These are phyloP conservation scores for Epichloe elymi DNA, from an alignment of 2,329 filamentous ascomycete genomes.

Conservation along the genomic window DNA sequence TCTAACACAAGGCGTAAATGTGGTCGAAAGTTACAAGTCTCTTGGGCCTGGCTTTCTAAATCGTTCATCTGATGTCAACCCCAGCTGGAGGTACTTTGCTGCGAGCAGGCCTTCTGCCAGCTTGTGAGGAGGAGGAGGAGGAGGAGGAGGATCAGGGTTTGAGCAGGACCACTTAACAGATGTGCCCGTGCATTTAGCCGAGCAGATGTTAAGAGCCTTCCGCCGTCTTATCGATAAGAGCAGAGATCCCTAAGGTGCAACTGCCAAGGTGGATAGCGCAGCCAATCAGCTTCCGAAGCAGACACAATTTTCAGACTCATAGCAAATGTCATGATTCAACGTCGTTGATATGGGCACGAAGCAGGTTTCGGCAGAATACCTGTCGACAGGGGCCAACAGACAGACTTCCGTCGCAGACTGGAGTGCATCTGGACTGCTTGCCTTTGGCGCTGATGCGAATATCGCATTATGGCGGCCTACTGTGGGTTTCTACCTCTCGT, in stretches of 20 bases:
- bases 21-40: background rate
- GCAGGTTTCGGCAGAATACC: conserved; percentile 31
- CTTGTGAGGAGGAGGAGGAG: background rate
- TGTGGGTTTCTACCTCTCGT: conserved; percentile 35
- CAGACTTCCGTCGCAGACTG: conserved; percentile 87
- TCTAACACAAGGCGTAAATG: background rate
- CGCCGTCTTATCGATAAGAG: conserved; percentile 2
- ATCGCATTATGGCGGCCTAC: conserved; percentile 77
- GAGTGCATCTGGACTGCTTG: conserved; percentile 60
- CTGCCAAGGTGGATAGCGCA: conserved; percentile 5
- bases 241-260: too few species aligned
- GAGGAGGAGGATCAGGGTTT: background rate
- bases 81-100: background rate
- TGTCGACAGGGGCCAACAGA: conserved; percentile 78
- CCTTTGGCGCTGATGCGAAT: conserved; percentile 81
- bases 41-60: background rate
- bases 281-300: conserved; percentile 23
- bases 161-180: background rate
- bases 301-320: conserved; percentile 23
- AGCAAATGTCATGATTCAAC: conserved; percentile 3
- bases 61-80: background rate
- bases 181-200: background rate
- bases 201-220: background rate
- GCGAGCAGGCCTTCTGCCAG: background rate
- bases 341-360: conserved; percentile 15